Base-by-base conservation (phyloP, 352 stramenopile species). In the Peronospora belbahrii region DNA sequence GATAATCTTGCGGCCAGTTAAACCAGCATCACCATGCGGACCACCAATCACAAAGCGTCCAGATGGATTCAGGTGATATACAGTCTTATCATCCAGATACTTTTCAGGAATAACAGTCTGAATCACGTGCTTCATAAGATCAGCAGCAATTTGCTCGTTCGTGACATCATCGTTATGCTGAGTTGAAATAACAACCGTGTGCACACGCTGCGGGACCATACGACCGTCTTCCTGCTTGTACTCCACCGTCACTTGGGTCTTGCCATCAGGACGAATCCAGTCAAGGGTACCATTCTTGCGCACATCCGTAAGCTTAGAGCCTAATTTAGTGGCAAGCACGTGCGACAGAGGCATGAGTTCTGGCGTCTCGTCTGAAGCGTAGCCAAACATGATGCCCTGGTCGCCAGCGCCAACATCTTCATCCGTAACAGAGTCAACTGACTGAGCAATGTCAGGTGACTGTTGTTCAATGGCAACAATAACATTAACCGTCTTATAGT, bases 401-500 rank as follows among this genome's bases (percentile, higher is more conserved):
- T 99, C 97, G 32, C 97, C 97, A 14, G 96, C 96, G 35, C 97
- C 97, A 54, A 98, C 95, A 47, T 99, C 96, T 69, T 97, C 83
- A 13, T 98, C 91, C 46, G 97, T 98, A 31, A 83, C 79, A 17
- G 90, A 81, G 81, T 99, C 94, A 2, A 99, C 97, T 25, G 88
- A 96, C 70, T 99, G 95, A 19, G 95, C 96, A 66, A 99, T 99
- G 65, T 99, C 97, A 2, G 97, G 96, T 42, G 86, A 98, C 83
- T 99, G 97, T 74, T 99, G 95, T 71, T 99, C 96, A 47, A 99
- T 96, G 23, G 95, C 95, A 2, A 99, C 96, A 50, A 99, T 98
- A 13, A 99, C 97, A 72, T 99, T 98, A 58, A 96, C 97, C 14
- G 94, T 98, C 67, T 98, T 97, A 86, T 98, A 99, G 85, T 99